These are phyloP conservation scores for Geoglossum glabrum DNA, from an alignment of 495 filamentous ascomycete genomes.

Conservation along the genomic window DNA sequence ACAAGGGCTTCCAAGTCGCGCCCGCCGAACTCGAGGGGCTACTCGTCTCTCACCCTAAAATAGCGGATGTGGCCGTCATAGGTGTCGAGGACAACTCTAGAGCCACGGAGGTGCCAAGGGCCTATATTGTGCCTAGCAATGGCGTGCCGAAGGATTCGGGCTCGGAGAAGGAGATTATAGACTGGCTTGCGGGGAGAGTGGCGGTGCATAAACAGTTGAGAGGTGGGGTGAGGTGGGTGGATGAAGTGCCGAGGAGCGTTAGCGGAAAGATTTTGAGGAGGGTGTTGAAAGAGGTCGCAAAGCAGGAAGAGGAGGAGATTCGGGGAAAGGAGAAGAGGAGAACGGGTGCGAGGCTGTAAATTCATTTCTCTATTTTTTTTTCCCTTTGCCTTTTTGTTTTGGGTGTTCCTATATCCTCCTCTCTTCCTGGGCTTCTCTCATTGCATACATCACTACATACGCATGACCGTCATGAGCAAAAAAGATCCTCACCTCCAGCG, in stretches of 20 bases:
- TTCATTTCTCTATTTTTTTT: background rate
- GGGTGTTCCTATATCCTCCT: no score
- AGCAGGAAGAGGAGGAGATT: constrained; percentile 23
- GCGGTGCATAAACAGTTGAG: constrained; percentile 57
- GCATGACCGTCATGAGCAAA: no score
- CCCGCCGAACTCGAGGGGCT: constrained; percentile 78
- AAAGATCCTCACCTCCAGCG: no score
- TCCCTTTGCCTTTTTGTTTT: background rate
- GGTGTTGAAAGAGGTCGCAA: constrained; percentile 34
- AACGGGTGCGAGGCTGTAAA: constrained; percentile 12
- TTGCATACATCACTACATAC: no score
- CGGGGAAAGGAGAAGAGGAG: constrained; percentile 10
- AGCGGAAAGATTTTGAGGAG: constrained; percentile 80
- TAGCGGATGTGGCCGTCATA: constrained; percentile 71
- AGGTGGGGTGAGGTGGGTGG: constrained; percentile 66
- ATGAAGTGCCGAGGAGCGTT: constrained; percentile 65
- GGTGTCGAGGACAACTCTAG: constrained; percentile 50
- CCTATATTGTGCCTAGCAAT: constrained; percentile 51
- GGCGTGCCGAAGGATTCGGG: constrained; percentile 21
- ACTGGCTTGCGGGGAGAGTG: constrained; percentile 40
- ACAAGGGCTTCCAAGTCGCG: constrained; percentile 66
- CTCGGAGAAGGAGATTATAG: constrained; percentile 31
- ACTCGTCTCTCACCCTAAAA: constrained; percentile 44
- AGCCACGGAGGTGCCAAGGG: constrained; percentile 65
- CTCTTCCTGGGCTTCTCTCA: no score